These are phyloP conservation scores for Ophidiomyces ophidiicola DNA, from an alignment of 2,329 filamentous ascomycete genomes.

Conservation along the genomic window DNA sequence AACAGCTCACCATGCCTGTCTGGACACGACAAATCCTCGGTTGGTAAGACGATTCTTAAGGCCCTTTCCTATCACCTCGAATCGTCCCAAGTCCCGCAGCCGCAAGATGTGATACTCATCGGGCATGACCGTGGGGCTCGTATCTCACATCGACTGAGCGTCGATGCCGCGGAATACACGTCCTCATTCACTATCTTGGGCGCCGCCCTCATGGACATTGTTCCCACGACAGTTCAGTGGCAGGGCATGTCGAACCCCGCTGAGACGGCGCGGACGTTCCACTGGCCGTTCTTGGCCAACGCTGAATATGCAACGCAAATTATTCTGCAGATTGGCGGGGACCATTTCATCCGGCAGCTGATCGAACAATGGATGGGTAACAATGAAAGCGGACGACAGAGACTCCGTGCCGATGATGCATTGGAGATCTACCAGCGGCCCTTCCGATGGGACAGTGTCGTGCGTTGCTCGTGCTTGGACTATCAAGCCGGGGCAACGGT, in stretches of 20 bases:
- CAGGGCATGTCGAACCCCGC: conserved; percentile 28
- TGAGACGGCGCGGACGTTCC: conserved; percentile 33
- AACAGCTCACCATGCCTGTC: conserved; percentile 26
- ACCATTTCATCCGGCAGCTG: conserved; percentile 26
- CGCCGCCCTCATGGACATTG: conserved; percentile 38
- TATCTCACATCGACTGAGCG: conserved; percentile 39
- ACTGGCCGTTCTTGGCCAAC: conserved; percentile 43
- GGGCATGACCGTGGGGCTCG: conserved; percentile 42
- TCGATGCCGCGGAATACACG: conserved; percentile 25
- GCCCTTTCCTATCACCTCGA: conserved; percentile 8
- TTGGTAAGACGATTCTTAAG: conserved; percentile 15
- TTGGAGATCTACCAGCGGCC: conserved; percentile 34
- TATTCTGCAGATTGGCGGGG: conserved; percentile 34
- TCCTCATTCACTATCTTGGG: conserved; percentile 29
- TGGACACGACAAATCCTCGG: conserved; percentile 14
- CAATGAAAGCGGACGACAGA: conserved; percentile 12
- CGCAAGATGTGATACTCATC: conserved; percentile 31
- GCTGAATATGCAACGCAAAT: conserved; percentile 33
- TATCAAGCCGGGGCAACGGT: conserved; percentile 35
- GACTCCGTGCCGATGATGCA: conserved; percentile 25
- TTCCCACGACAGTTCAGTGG: conserved; percentile 40
- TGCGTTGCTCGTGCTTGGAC: conserved; percentile 37
- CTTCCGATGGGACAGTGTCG: conserved; percentile 32
- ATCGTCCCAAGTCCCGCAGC: not conserved
- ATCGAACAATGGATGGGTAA: conserved; percentile 25